These are phyloP conservation scores for Oxyria digyna DNA, from an alignment of 148 eudicot species.

Conservation along the genomic window DNA sequence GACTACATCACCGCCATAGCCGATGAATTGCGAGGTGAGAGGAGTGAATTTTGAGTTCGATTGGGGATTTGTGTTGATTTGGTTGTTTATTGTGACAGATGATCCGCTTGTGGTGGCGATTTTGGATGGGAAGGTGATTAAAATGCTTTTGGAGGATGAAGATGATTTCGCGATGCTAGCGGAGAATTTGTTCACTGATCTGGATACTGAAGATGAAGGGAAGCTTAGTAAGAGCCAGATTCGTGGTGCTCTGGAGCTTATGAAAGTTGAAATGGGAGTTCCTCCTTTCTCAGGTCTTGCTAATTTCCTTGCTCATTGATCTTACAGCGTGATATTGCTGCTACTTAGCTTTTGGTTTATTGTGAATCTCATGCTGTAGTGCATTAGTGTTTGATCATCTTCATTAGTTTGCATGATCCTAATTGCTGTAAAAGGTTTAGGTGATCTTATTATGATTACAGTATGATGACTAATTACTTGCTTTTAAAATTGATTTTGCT, in stretches of 20 bases:
- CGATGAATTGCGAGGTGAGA: slow-evolving; percentile 35
- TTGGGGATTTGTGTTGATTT: background rate
- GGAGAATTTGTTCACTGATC: slow-evolving; percentile 59
- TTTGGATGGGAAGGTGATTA: slow-evolving; percentile 44
- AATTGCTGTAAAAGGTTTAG: too few species aligned
- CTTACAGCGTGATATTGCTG: too few species aligned
- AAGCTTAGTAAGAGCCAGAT: slow-evolving; percentile 53
- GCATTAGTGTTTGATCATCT: too few species aligned
- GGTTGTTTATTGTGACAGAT: slow-evolving; percentile 23
- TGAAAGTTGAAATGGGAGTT: slow-evolving; percentile 67
- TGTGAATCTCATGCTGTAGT: too few species aligned
- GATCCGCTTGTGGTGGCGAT: slow-evolving; percentile 51
- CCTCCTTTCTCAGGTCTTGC: slow-evolving; percentile 59
- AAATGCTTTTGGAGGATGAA: slow-evolving; percentile 51
- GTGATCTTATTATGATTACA: too few species aligned
- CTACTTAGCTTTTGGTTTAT: too few species aligned
- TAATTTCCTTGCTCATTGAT: background rate
- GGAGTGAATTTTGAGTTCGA: background rate
- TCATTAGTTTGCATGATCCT: too few species aligned
- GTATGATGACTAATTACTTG: too few species aligned
- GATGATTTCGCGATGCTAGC: slow-evolving; percentile 77
- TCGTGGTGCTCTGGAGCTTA: slow-evolving; percentile 38
- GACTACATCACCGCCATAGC: slow-evolving; percentile 42
- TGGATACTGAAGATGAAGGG: slow-evolving; percentile 49
- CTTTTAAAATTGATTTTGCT: too few species aligned